Conservation (phyloP, 306 rosid species). For the Acacia crassicarpa region DNA sequence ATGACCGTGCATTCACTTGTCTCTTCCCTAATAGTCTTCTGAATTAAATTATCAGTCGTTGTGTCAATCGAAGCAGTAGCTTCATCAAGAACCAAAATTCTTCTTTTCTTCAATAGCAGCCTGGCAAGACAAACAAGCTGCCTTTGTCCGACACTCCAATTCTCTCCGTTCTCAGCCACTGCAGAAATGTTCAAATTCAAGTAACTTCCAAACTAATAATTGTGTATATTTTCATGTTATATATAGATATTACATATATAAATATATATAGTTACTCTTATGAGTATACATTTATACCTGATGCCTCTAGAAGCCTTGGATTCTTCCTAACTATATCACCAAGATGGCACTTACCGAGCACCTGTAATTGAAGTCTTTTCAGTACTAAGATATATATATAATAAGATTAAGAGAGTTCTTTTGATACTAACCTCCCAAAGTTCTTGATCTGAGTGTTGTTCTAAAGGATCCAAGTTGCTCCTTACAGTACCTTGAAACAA, state of each 20-base stretch:
- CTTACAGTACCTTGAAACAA: conserved; percentile 62
- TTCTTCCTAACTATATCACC: conserved; percentile 65
- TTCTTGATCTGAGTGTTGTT: conserved; percentile 50
- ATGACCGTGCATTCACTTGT: conserved; percentile 80
- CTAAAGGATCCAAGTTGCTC: conserved; percentile 53
- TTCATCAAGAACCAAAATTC: conserved; percentile 81
- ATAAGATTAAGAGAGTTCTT: background rate
- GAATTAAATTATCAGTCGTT: conserved; percentile 76
- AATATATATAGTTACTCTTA: too few species aligned
- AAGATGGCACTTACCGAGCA: conserved; percentile 69
- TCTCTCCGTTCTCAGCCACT: conserved; percentile 94
- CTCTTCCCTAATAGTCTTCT: conserved; percentile 71
- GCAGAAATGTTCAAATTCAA: conserved; percentile 23
- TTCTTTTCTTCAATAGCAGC: conserved; percentile 72
- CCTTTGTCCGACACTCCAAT: conserved; percentile 97
- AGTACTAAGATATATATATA: background rate
- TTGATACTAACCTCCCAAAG: conserved; percentile 57
- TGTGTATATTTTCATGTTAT: too few species aligned
- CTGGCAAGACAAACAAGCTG: conserved; percentile 94
- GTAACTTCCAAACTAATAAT: background rate
- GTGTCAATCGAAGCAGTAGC: conserved; percentile 95
- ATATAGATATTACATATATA: too few species aligned
- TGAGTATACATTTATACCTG: conserved; percentile 42
- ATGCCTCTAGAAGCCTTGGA: conserved; percentile 77
- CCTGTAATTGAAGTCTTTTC: conserved; percentile 46